These are phyloP conservation scores for Pseudoneurospora amorphoporcata DNA, from an alignment of 495 filamentous ascomycete species.

Conservation along the genomic window DNA sequence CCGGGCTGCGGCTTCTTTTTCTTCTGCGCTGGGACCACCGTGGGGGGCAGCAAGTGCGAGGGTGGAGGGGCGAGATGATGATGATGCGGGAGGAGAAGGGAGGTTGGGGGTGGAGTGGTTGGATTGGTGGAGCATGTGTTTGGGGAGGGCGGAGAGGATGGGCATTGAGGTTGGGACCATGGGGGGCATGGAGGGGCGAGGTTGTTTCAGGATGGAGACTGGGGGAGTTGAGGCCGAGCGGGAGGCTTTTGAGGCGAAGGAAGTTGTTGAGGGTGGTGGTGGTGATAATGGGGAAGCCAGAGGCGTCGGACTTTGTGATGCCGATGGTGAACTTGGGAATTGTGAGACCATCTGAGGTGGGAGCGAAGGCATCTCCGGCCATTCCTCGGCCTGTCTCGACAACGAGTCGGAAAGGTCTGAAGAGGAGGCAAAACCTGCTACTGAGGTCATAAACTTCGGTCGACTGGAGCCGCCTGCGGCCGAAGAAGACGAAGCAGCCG, in stretches of 20 bases:
- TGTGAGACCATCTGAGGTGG: neutral
- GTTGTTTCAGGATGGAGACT: constrained; percentile 22
- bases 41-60: neutral
- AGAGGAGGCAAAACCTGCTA: neutral
- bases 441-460: neutral
- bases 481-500: neutral
- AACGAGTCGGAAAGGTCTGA: neutral
- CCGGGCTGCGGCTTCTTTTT: constrained; percentile 6
- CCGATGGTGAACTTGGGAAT: neutral
- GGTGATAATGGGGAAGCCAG: neutral
- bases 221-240: constrained; percentile 5
- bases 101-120: neutral
- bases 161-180: constrained; percentile 1
- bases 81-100: neutral
- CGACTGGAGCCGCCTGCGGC: neutral
- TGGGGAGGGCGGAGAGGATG: constrained; percentile 18
- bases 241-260: neutral
- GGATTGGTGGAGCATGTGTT: constrained; percentile 18
- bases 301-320: neutral
- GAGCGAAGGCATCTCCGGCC: neutral
- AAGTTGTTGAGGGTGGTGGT: neutral
- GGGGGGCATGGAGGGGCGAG: constrained; percentile 2
- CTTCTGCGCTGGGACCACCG: neutral
- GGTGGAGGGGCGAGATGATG: neutral
- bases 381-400: neutral